Evolutionary conservation across 2,329 filamentous ascomycete genomes (phyloP), one percentile per base, ranked within the genome.

Genomic region (Cercospora sesami): DNA sequence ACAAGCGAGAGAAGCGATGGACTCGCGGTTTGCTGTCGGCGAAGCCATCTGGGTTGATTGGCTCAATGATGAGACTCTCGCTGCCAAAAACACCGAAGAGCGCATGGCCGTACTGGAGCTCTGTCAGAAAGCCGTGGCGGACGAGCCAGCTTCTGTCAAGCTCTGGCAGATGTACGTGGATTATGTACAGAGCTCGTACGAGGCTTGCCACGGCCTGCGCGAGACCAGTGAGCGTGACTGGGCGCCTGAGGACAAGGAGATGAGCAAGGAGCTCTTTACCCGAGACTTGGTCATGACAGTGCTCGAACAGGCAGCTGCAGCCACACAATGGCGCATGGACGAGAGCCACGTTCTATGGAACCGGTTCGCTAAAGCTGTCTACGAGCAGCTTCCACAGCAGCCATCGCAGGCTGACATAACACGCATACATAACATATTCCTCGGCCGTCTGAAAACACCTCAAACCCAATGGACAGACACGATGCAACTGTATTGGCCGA

Each of bases 261-360:
- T 91, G 68, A 91, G 89, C 61, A 86, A 87, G 73, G 90, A 93
- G 71, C 81, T 92, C 48, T 94, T 95, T 78, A 87, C 87, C 6
- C 86, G 90, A 70, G 87, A 90, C 36, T 80, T 86, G 58, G 86
- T 91, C 57, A 80, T 92, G 64, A 86, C 87, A 64, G 84, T 92
- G 1, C 92, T 92, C 86, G 87, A 89, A 76, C 85, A 91, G 74
- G 92, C 87, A 39, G 89, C 91, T 72, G 85, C 89, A 69, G 86
- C 88, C 51, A 91, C 91, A 63, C 87, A 89, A 76, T 92, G 90
- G 79, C 90, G 91, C 69, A 82, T 95, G 67, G 87, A 87, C 75
- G 91, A 93, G 77, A 94, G 92, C 75, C 89, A 93, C 76, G 80
- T 88, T 66, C 85, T 95, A 10, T 96, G 92, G 92, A 87, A 94